phyloP scores from a whole-genome alignment of 78 protist genomes.

The Protostelium mycophagum region DNA sequence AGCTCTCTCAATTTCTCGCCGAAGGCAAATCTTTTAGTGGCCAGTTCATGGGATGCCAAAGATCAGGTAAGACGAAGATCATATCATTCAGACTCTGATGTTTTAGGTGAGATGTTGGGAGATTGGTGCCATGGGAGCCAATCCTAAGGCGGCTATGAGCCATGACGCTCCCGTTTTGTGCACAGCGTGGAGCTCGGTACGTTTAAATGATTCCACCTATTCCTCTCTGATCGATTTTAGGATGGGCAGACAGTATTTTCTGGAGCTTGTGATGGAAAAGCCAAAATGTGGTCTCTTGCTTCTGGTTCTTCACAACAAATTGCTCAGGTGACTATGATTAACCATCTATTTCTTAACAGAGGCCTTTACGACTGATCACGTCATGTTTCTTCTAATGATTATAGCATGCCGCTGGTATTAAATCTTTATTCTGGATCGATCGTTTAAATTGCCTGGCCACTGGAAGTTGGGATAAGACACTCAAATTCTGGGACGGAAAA shows the following conservation, averaged over 20 bases:
- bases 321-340: slow-evolving; percentile 23
- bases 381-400: neutral
- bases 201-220: neutral
- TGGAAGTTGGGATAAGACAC: slow-evolving; percentile 80
- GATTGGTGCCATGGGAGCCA: slow-evolving; percentile 7
- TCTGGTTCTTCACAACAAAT: slow-evolving; percentile 48
- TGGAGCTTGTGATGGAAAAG: slow-evolving; percentile 69
- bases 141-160: slow-evolving; percentile 23
- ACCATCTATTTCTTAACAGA: neutral
- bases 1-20: slow-evolving; percentile 61
- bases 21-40: slow-evolving; percentile 32
- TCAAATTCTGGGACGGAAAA: slow-evolving; percentile 82
- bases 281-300: slow-evolving; percentile 57
- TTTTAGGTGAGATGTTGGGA: slow-evolving; percentile 47
- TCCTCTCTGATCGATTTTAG: neutral
- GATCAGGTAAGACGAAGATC: neutral
- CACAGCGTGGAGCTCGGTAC: slow-evolving; percentile 50
- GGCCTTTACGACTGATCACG: neutral
- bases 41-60: slow-evolving; percentile 68
- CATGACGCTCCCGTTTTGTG: slow-evolving; percentile 51
- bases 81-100: neutral
- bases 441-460: slow-evolving; percentile 59
- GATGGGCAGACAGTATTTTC: slow-evolving; percentile 58
- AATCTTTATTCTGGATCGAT: slow-evolving; percentile 41
- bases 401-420: slow-evolving; percentile 72